Evolutionary conservation across 306 rosid genomes (phyloP).

Genomic region (Dryas octopetala): DNA sequence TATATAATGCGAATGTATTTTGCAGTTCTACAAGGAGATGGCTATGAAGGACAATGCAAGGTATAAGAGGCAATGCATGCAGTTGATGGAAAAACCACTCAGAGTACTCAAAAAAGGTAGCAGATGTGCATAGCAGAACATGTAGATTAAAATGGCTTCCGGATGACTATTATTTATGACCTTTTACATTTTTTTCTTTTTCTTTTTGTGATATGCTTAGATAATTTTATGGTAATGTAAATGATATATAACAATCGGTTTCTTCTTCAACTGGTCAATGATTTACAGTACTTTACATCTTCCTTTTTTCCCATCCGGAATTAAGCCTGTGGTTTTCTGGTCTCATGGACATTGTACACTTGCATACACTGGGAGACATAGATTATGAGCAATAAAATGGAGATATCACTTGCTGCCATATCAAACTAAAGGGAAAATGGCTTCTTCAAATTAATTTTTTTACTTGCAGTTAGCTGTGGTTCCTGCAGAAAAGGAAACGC

Average conservation of each 20-base stretch:
- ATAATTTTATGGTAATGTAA: neutral
- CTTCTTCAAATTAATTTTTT: too few species aligned
- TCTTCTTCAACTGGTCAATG: too few species aligned
- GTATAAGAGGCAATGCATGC: slow-evolving; percentile 26
- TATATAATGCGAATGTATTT: neutral
- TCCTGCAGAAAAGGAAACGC: too few species aligned
- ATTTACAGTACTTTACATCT: too few species aligned
- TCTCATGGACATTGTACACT: neutral
- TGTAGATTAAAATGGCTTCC: neutral
- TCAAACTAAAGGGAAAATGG: too few species aligned
- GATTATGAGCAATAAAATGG: too few species aligned
- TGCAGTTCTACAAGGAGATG: slow-evolving; percentile 31
- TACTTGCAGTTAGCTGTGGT: too few species aligned
- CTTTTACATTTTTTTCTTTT: neutral
- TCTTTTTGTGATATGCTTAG: neutral
- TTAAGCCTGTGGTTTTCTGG: neutral
- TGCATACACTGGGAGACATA: neutral
- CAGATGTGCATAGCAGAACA: neutral
- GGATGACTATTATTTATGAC: neutral
- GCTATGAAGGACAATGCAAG: slow-evolving; percentile 36
- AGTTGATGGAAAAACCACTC: slow-evolving; percentile 15
- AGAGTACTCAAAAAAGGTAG: neutral
- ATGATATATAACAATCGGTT: neutral
- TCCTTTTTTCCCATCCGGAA: too few species aligned
- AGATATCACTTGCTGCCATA: too few species aligned